Base-by-base conservation (phyloP, 2,329 filamentous ascomycete species). In the Fusarium phyllophilum region DNA sequence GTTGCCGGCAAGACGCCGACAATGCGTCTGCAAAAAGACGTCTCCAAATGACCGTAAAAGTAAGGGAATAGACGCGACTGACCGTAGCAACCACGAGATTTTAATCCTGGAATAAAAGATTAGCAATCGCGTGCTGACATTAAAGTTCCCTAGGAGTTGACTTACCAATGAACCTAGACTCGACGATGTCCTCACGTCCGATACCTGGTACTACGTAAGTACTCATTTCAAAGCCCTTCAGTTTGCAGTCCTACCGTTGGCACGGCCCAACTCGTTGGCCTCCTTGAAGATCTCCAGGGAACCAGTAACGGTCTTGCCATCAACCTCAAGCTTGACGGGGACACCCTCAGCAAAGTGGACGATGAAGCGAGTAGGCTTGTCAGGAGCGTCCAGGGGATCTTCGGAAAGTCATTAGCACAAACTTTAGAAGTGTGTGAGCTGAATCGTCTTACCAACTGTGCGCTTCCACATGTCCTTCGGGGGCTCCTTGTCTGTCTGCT, bases 401-500 rank as follows among this genome's bases (percentile, higher is more conserved):
- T 1, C 0, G 12, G 20, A n/a, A 29, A 24, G 1, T 11, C 1
- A 18, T 67, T 18, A 67, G 38, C n/a, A 8, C 13, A 45, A 29
- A 18, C 4, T 34, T 6, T 8, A 36, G 20, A 17, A 13, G 4
- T 6, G 0, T 42, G 22, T 6, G 5, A 3, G 26, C 6, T 29
- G 26, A 0, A 3, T 6, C 13, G 5, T 9, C 60, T 65, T 57
- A 66, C 63, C 63, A 49, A 82, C 77, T 31, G 87, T 88, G 78
- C 88, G 83, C 78, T 87, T 94, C 92, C 92, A 94, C 88, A 94
- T 90, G 77, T 93, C 89, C 75, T 89, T 85, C 22, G 91, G 91
- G 45, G 92, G 87, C 68, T 88, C 88, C 66, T 86, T 82, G 74
- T 86, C 79, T 17, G 85, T 83, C 65, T 88, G 86, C 82, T 92